Evolutionary conservation across 148 eudicot species (phyloP), one percentile per base, ranked within the genome.

Genomic region (Selenicereus undatus): DNA sequence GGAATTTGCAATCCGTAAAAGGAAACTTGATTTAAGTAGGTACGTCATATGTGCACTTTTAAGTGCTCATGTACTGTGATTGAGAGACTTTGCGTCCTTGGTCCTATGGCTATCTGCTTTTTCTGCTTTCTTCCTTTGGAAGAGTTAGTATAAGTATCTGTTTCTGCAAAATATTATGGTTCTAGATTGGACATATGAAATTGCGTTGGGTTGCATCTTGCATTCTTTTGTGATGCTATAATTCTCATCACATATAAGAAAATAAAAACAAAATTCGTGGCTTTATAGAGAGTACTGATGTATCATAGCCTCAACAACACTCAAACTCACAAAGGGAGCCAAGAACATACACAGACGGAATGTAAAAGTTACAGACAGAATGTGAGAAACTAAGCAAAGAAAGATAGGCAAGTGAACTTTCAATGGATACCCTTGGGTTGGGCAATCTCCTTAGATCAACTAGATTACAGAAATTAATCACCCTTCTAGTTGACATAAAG

Each of bases 21-120:
- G 88, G 83, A 95, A 92, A 85, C 97, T 95, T 86, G 91, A 95
- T 87, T 81, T 95, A 84, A 90, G 97, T 89, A 92, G 93, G 98
- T 95, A 78, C 62, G 68, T 80, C 58, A 97, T 95, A 80, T 72
- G 68, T 76, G 60, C 42, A 22, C 11, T 42, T 70, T 35, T 76
- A 4, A 50, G 12, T 24, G n/a, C n/a, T n/a, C 4, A 43, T 60
- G 64, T 16, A 29, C 52, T 43, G 6, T 43, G 26, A 18, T 62
- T 74, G 65, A 65, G 71, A 27, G 27, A 66, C 35, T 66, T 21
- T 64, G 11, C 30, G 26, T n/a, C 14, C 13, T n/a, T 52, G 58
- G 18, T 39, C 36, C 26, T 12, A 8, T 27, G 11, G 5, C 22
- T n/a, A 27, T 27, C 71, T 27, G 71, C 32, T 26, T 27, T 66